Evolutionary conservation across 73 alveolate species (phyloP).

Genomic region (Paramecium biaurelia): DNA sequence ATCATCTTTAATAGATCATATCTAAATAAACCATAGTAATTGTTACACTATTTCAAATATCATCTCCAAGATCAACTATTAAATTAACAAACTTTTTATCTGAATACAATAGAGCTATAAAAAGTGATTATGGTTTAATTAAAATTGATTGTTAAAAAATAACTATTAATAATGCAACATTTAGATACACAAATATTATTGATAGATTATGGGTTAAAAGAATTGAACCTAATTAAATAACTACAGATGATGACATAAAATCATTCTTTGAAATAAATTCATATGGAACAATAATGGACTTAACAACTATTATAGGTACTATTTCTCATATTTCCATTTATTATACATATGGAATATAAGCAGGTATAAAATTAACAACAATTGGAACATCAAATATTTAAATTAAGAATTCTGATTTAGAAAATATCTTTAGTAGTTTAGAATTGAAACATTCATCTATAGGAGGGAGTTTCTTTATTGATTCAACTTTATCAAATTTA

Average conservation of each 20-base stretch:
- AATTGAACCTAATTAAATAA: background rate
- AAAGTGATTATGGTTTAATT: background rate
- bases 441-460: slow-evolving; percentile 11
- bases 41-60: background rate
- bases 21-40: background rate
- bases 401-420: background rate
- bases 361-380: background rate
- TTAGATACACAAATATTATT: background rate
- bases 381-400: background rate
- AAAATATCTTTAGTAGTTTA: background rate
- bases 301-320: background rate
- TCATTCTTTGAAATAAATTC: background rate
- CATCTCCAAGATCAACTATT: background rate
- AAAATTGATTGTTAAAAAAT: background rate
- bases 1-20: background rate
- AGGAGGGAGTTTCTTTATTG: background rate
- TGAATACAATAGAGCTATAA: background rate
- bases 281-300: background rate
- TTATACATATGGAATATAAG: slow-evolving; percentile 10
- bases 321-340: background rate
- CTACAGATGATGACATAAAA: background rate
- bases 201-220: background rate
- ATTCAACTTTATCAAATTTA: background rate
- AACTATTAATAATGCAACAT: background rate
- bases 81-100: background rate